phyloP scores from a whole-genome alignment of 2,329 filamentous ascomycete species.

The Xenoacremonium recifei region DNA sequence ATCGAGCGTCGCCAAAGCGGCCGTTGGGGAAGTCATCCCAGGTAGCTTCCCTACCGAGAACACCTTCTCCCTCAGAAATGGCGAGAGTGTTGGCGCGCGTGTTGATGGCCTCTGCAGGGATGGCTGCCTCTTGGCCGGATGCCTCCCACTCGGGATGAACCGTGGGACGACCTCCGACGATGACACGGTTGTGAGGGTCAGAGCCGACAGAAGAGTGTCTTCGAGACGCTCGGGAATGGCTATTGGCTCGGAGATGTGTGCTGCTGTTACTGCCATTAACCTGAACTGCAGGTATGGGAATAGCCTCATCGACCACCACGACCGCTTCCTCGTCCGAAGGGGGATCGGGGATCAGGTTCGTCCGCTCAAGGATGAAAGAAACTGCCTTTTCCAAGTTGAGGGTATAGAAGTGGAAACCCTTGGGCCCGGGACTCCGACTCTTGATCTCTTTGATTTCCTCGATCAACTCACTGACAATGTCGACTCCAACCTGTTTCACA shows the following conservation, averaged over 20 bases:
- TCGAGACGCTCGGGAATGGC: slow-evolving; percentile 42
- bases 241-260: slow-evolving; percentile 29
- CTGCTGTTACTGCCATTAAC: slow-evolving; percentile 57
- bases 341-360: slow-evolving; percentile 72
- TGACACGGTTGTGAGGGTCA: slow-evolving; percentile 82
- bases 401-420: slow-evolving; percentile 96
- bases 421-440: slow-evolving; percentile 54
- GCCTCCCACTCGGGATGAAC: slow-evolving; percentile 67
- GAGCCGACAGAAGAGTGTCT: slow-evolving; percentile 79
- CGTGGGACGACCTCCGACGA: slow-evolving; percentile 65
- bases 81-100: slow-evolving; percentile 81
- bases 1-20: slow-evolving; percentile 89
- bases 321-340: slow-evolving; percentile 53
- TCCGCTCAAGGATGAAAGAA: slow-evolving; percentile 85
- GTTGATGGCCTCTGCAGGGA: slow-evolving; percentile 73
- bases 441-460: slow-evolving; percentile 70
- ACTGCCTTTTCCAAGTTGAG: slow-evolving; percentile 96
- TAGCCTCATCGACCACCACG: slow-evolving; percentile 42
- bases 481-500: slow-evolving; percentile 76
- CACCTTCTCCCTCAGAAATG: slow-evolving; percentile 90
- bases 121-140: slow-evolving; percentile 71
- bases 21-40: slow-evolving; percentile 99
- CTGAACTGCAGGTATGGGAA: slow-evolving; percentile 29
- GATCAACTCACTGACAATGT: slow-evolving; percentile 82
- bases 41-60: slow-evolving; percentile 87